These are phyloP conservation scores for Collybia sordida DNA, from an alignment of 768 basidiomycete genomes.

Conservation along the genomic window DNA sequence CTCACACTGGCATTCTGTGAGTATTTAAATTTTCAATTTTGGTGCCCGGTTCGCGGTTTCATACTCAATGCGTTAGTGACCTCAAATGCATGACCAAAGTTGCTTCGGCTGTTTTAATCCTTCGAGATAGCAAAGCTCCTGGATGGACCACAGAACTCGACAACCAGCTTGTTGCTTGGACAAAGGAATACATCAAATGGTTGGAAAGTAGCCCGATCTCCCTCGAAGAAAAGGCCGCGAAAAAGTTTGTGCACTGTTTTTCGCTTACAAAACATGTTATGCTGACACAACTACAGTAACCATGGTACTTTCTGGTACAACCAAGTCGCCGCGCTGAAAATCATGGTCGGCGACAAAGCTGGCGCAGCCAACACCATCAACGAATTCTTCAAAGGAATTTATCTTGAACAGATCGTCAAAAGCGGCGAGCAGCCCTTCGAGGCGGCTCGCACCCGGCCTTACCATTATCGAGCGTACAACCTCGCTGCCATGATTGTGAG, in stretches of 20 bases:
- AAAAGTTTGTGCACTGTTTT: too few species aligned
- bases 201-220: slow-evolving; percentile 27
- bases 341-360: slow-evolving; percentile 36
- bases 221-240: slow-evolving; percentile 38
- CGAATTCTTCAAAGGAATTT: slow-evolving; percentile 40
- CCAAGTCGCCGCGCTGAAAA: slow-evolving; percentile 42
- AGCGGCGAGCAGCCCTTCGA: slow-evolving; percentile 61
- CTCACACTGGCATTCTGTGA: slow-evolving; percentile 49
- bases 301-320: slow-evolving; percentile 49
- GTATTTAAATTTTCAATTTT: too few species aligned
- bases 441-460: slow-evolving; percentile 51
- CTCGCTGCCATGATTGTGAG: slow-evolving; percentile 57
- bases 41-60: too few species aligned
- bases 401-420: slow-evolving; percentile 46
- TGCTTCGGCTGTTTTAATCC: slow-evolving; percentile 41
- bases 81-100: slow-evolving; percentile 50
- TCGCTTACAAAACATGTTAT: too few species aligned
- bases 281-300: slow-evolving; percentile 36
- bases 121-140: slow-evolving; percentile 32
- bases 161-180: slow-evolving; percentile 41
- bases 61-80: slow-evolving; percentile 23
- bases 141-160: slow-evolving; percentile 44
- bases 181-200: slow-evolving; percentile 43
- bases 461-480: slow-evolving; percentile 60
- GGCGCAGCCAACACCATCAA: slow-evolving; percentile 39